Percentiles rank a stretch among this genome's conserved stretches.
phyloP scores from a whole-genome alignment of 1,139 yeast species.

The Saccharomyces hybrid region DNA sequence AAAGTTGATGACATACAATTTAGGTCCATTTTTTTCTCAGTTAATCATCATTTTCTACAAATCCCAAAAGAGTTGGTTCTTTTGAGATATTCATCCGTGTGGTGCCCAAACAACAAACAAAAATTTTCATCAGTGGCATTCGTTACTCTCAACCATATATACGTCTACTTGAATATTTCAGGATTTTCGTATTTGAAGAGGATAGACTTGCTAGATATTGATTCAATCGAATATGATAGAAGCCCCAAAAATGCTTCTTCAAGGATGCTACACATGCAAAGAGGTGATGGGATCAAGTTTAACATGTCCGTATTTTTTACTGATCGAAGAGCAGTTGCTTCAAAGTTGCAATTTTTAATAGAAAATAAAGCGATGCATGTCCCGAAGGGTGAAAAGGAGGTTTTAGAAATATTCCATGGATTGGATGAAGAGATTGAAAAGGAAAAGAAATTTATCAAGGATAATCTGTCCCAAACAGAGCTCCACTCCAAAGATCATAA shows the following conservation, averaged over 20 bases:
- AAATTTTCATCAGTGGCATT: constrained; percentile 66
- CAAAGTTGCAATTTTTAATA: constrained; percentile 31
- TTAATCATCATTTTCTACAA: constrained; percentile 10
- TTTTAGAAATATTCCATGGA: too few relatives aligned
- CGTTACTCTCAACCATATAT: constrained; percentile 53
- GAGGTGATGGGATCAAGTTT: constrained; percentile 4
- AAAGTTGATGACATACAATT: constrained; percentile 67
- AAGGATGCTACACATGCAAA: constrained; percentile 2
- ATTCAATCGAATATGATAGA: constrained; percentile 49
- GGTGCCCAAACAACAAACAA: constrained; percentile 64
- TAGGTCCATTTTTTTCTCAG: constrained; percentile 57
- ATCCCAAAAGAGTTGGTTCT: constrained; percentile 54
- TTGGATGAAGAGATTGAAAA: too few relatives aligned
- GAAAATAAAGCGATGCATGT: too few relatives aligned
- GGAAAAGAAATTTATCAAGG: too few relatives aligned
- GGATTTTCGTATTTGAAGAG: constrained; percentile 68
- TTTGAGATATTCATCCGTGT: constrained; percentile 54
- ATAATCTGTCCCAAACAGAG: too few relatives aligned
- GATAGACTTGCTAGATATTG: constrained; percentile 42
- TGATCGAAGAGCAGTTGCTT: constrained; percentile 49
- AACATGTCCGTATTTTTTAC: constrained; percentile 52
- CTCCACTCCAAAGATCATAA: too few relatives aligned
- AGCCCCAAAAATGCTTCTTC: constrained; percentile 40
- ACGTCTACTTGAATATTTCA: constrained; percentile 61
- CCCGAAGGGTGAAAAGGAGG: too few relatives aligned